Evolutionary conservation across 2,329 filamentous ascomycete species (phyloP).

Genomic region (Hypoxylon sp.): DNA sequence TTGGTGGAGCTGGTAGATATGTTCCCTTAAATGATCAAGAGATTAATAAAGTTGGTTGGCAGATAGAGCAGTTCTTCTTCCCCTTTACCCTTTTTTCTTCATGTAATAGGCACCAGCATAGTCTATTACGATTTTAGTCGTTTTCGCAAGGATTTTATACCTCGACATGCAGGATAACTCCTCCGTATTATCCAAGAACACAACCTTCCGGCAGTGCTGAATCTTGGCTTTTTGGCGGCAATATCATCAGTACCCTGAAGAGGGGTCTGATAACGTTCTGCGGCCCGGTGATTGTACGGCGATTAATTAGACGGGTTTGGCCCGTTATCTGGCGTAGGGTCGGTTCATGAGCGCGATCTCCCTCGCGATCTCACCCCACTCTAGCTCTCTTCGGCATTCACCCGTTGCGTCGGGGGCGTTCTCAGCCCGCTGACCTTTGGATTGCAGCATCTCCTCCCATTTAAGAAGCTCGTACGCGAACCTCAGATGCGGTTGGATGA

Average conservation of each 20-base stretch:
- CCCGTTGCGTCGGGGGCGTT: conserved; percentile 52
- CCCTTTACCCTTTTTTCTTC: not conserved
- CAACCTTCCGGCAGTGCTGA: not conserved
- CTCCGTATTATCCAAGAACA: too few species aligned
- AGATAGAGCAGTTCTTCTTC: not conserved
- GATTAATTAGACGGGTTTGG: not conserved
- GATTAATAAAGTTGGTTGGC: not conserved
- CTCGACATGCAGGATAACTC: not conserved
- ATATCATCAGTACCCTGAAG: not conserved
- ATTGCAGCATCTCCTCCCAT: conserved; percentile 84
- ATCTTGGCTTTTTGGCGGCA: not conserved
- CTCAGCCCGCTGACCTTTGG: conserved; percentile 49
- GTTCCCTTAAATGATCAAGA: not conserved
- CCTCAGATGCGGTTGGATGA: conserved; percentile 94
- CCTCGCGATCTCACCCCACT: conserved; percentile 87
- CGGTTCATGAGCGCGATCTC: conserved; percentile 97
- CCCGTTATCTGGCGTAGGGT: conserved; percentile 76
- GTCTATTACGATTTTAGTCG: not conserved
- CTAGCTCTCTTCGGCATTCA: conserved; percentile 74
- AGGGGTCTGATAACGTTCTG: not conserved
- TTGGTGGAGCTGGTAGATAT: conserved; percentile 18
- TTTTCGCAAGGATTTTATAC: not conserved
- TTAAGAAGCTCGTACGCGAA: conserved; percentile 96
- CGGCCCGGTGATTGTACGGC: not conserved
- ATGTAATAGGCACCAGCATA: not conserved